Conservation (phyloP, 2,329 filamentous ascomycete species). For the Truncatella angustata region DNA sequence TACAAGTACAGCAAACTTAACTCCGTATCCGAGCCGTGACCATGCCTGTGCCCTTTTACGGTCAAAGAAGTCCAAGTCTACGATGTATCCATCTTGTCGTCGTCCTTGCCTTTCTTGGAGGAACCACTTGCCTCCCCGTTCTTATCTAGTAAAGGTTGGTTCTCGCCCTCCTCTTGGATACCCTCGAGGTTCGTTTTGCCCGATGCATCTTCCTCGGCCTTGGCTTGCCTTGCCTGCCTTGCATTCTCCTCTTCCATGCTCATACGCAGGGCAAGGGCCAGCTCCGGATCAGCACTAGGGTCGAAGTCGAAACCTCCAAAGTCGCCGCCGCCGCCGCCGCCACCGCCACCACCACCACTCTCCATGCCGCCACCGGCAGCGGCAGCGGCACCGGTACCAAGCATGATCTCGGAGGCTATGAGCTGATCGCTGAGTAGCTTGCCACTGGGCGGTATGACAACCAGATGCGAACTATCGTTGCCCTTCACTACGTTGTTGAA, state of each 20-base stretch:
- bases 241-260: conserved; percentile 98
- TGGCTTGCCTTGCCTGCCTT: conserved; percentile 80
- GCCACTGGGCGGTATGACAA: conserved; percentile 84
- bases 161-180: conserved; percentile 78
- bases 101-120: conserved; percentile 41
- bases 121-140: conserved; percentile 63
- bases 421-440: conserved; percentile 92
- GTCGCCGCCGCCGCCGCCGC: conserved; percentile 55
- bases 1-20: conserved; percentile 14
- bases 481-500: conserved; percentile 94
- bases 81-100: conserved; percentile 78
- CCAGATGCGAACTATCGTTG: conserved; percentile 86
- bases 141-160: conserved; percentile 62
- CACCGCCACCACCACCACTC: conserved; percentile 38
- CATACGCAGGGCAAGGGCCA: conserved; percentile 93
- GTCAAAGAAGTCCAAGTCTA: conserved; percentile 36
- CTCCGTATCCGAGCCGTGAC: conserved; percentile 15
- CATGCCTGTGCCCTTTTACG: neutral
- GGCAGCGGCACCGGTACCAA: conserved; percentile 62
- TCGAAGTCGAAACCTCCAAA: conserved; percentile 86
- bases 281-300: conserved; percentile 85
- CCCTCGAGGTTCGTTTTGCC: conserved; percentile 76
- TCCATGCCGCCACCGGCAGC: conserved; percentile 48
- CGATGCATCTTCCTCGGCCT: conserved; percentile 69
- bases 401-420: conserved; percentile 83